These are phyloP conservation scores for Pyrenochaeta sp. DNA, from an alignment of 2,329 filamentous ascomycete genomes.

Conservation along the genomic window DNA sequence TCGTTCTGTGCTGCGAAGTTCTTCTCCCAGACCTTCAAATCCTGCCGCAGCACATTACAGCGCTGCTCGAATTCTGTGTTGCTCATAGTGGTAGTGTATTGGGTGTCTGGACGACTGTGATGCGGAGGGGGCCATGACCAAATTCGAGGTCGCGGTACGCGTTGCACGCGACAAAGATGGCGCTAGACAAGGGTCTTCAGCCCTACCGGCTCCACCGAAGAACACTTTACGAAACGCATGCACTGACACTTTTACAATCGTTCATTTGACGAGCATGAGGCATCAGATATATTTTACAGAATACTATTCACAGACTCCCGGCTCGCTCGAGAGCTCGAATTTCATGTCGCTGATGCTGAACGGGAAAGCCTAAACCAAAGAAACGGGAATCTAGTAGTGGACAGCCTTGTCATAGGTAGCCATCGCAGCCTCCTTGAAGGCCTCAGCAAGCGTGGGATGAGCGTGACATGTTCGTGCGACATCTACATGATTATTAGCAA, in stretches of 20 bases:
- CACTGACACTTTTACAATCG: not conserved
- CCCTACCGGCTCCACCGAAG: slow-evolving; percentile 26
- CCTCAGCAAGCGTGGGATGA: slow-evolving; percentile 94
- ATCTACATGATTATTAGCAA: slow-evolving; percentile 36
- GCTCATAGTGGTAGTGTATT: slow-evolving; percentile 35
- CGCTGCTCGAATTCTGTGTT: slow-evolving; percentile 55
- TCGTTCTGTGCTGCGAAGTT: slow-evolving; percentile 69
- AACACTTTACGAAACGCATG: not conserved
- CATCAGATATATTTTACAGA: slow-evolving; percentile 51
- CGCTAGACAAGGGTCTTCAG: slow-evolving; percentile 28
- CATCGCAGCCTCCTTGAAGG: slow-evolving; percentile 99
- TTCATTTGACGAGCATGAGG: slow-evolving; percentile 35
- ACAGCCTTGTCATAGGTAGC: slow-evolving; percentile 94
- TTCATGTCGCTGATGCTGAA: slow-evolving; percentile 47
- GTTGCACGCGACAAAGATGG: slow-evolving; percentile 30
- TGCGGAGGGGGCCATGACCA: slow-evolving; percentile 23
- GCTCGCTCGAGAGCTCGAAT: slow-evolving; percentile 43
- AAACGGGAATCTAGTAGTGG: slow-evolving; percentile 72
- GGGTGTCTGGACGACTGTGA: slow-evolving; percentile 10
- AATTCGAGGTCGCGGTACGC: slow-evolving; percentile 41
- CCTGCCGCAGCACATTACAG: slow-evolving; percentile 87
- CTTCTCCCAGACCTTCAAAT: slow-evolving; percentile 79
- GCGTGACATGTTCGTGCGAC: slow-evolving; percentile 85
- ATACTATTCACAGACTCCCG: slow-evolving; percentile 52
- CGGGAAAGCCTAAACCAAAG: slow-evolving; percentile 31